Percentiles rank a stretch among this genome's conserved stretches.
Conservation (phyloP, 768 basidiomycete species). For the Sutorius australiensis region DNA sequence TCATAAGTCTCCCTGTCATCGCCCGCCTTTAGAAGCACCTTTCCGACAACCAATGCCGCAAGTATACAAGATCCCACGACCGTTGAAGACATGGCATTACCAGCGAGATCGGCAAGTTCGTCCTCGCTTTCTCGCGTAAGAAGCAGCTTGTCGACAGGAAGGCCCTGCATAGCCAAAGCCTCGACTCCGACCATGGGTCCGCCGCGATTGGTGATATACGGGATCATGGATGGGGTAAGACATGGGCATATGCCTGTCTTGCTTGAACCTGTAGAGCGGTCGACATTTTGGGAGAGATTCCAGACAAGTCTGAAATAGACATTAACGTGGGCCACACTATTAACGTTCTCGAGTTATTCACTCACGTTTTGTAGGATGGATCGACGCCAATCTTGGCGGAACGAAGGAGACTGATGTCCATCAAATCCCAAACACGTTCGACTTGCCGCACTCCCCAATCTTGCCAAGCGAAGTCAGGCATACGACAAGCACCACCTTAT, state of each 20-base stretch:
- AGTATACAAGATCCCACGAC: constrained; percentile 90
- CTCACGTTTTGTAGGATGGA: constrained; percentile 85
- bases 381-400: constrained; percentile 79
- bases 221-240: constrained; percentile 94
- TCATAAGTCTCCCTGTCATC: constrained; percentile 67
- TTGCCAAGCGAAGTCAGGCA: constrained; percentile 88
- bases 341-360: constrained; percentile 6
- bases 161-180: constrained; percentile 89
- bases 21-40: constrained; percentile 63
- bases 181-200: constrained; percentile 94
- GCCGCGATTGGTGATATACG: constrained; percentile 92
- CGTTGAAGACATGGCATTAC: constrained; percentile 97
- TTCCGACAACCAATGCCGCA: constrained; percentile 69
- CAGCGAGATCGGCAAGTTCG: constrained; percentile 89
- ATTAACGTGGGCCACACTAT: background rate
- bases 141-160: constrained; percentile 87
- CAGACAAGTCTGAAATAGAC: constrained; percentile 65
- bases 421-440: constrained; percentile 91
- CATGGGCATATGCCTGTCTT: constrained; percentile 87
- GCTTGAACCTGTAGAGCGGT: constrained; percentile 78
- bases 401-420: constrained; percentile 87
- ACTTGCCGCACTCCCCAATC: constrained; percentile 94
- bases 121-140: constrained; percentile 92
- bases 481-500: constrained; percentile 74
- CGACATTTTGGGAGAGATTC: constrained; percentile 97